Conservation (phyloP, 148 eudicot species). For the Arctostaphylos glauca region DNA sequence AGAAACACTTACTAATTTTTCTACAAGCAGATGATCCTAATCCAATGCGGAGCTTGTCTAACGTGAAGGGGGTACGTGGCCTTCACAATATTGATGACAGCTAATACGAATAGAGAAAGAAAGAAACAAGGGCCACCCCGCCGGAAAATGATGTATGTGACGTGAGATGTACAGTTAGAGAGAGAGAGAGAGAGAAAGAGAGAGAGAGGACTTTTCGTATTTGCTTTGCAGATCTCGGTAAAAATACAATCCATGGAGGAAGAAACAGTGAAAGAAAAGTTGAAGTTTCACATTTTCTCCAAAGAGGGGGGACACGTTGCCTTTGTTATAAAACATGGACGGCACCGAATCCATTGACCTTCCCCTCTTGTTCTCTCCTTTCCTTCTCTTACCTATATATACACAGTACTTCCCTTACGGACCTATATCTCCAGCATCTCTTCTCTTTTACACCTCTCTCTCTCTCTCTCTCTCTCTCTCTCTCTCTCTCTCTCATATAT, state of each 20-base stretch:
- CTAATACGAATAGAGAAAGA: background rate
- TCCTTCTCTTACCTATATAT: constrained; percentile 17
- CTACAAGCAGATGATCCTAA: too few relatives aligned
- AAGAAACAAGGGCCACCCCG: background rate
- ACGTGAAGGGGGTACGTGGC: background rate
- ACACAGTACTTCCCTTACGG: constrained; percentile 14
- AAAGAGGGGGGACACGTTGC: constrained; percentile 4
- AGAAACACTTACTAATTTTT: too few relatives aligned
- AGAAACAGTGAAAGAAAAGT: background rate
- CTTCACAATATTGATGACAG: background rate
- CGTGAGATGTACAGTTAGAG: background rate
- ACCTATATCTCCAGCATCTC: background rate
- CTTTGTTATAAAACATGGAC: constrained; percentile 58
- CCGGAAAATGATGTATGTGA: background rate
- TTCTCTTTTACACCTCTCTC: background rate
- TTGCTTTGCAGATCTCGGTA: background rate
- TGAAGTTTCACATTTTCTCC: constrained; percentile 25
- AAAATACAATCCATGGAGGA: background rate
- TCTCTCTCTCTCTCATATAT: background rate
- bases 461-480: constrained; percentile 18
- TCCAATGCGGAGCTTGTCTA: background rate
- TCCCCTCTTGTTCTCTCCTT: constrained; percentile 12
- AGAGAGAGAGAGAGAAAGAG: background rate
- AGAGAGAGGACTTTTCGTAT: background rate
- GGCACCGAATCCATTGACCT: constrained; percentile 89